phyloP scores from a whole-genome alignment of 2,329 filamentous ascomycete genomes.

The Aspergillus sp. region DNA sequence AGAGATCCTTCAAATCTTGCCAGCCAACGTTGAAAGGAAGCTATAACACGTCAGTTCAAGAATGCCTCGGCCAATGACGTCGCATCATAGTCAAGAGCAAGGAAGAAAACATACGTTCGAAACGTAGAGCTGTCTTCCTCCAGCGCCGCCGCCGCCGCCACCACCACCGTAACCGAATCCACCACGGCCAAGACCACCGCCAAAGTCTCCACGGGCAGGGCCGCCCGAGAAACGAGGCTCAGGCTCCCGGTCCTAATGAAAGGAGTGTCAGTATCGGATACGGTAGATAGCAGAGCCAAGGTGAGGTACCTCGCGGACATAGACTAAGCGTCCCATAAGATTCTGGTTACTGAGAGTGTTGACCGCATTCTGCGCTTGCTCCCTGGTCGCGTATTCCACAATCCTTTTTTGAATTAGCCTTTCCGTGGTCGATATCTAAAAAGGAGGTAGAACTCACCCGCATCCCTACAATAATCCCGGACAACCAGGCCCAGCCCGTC shows the following conservation, averaged over 20 bases:
- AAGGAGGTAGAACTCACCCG: conserved; percentile 72
- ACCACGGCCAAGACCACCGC: conserved; percentile 57
- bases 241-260: conserved; percentile 84
- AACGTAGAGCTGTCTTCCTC: conserved; percentile 91
- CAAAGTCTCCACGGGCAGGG: conserved; percentile 67
- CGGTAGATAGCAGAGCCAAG: background rate
- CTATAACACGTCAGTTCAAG: conserved; percentile 58
- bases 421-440: background rate
- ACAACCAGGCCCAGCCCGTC: conserved; percentile 96
- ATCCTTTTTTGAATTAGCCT: conserved; percentile 64
- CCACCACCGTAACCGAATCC: conserved; percentile 56
- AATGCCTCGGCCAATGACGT: conserved; percentile 22
- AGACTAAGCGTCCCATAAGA: conserved; percentile 96
- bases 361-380: conserved; percentile 97
- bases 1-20: conserved; percentile 98
- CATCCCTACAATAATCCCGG: conserved; percentile 93
- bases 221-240: conserved; percentile 93
- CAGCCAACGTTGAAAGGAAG: conserved; percentile 97
- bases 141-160: conserved; percentile 51
- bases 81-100: conserved; percentile 17
- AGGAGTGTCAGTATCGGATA: conserved; percentile 13
- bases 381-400: conserved; percentile 99
- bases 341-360: conserved; percentile 98
- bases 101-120: conserved; percentile 83
- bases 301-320: conserved; percentile 84